phyloP scores from a whole-genome alignment of 768 basidiomycete genomes.

The Austroboletus eburneus region DNA sequence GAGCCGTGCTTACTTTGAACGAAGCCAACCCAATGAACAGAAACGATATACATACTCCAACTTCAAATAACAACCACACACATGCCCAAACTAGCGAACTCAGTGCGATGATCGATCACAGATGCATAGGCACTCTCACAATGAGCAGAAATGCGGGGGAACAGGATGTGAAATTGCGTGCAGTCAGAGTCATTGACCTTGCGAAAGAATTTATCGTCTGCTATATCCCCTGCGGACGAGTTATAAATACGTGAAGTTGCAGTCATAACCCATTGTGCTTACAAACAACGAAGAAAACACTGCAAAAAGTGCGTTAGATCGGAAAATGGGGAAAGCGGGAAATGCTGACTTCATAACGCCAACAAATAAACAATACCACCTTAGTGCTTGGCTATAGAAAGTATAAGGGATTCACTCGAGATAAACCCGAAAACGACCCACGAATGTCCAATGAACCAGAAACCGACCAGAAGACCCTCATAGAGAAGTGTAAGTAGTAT shows the following conservation, averaged over 20 bases:
- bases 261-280: constrained; percentile 31
- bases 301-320: constrained; percentile 23
- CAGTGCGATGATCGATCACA: neutral
- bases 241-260: neutral
- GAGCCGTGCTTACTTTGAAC: constrained; percentile 61
- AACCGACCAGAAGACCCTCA: constrained; percentile 83
- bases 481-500: constrained; percentile 78
- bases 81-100: constrained; percentile 69
- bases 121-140: constrained; percentile 37
- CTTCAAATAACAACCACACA: constrained; percentile 79
- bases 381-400: constrained; percentile 59
- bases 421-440: constrained; percentile 34
- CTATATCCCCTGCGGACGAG: constrained; percentile 71
- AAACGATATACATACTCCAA: constrained; percentile 71
- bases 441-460: constrained; percentile 96
- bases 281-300: constrained; percentile 87
- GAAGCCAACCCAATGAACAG: constrained; percentile 74
- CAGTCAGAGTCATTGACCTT: constrained; percentile 93
- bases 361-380: constrained; percentile 81
- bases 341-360: constrained; percentile 77
- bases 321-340: constrained; percentile 5
- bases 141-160: constrained; percentile 66
- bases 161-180: constrained; percentile 80
- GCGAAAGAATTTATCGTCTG: constrained; percentile 92
- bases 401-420: constrained; percentile 8